A percentile compares a stretch with the other conserved stretches of the same genome.
phyloP scores from a whole-genome alignment of 805 yeast species.

The Priceomyces melissophilus region DNA sequence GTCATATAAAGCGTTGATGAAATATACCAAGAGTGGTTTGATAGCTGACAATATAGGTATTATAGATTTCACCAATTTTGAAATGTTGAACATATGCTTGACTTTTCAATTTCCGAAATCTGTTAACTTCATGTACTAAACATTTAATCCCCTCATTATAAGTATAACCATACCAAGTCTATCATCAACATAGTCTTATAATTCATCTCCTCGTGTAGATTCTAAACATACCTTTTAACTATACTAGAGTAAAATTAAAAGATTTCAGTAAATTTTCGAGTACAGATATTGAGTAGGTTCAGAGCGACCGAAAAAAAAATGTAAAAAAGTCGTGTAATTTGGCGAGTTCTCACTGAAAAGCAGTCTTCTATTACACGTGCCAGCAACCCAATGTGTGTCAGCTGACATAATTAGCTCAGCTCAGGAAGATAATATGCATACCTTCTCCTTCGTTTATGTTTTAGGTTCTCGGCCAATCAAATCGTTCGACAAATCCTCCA shows the following conservation, averaged over 20 bases:
- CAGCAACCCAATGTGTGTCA: background rate
- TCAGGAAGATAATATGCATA: background rate
- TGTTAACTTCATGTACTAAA: too few species aligned
- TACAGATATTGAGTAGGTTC: too few species aligned
- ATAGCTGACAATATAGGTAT: conserved; percentile 5
- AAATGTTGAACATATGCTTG: too few species aligned
- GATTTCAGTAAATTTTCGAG: background rate
- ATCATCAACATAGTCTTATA: too few species aligned
- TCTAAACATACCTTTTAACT: conserved; percentile 15
- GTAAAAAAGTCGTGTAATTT: too few species aligned
- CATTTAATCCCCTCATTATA: too few species aligned
- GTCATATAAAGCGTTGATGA: too few species aligned
- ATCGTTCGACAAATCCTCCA: conserved; percentile 1
- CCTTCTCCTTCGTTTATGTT: background rate
- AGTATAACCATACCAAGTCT: too few species aligned
- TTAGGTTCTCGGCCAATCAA: background rate
- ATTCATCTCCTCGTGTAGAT: background rate
- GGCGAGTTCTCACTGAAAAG: background rate
- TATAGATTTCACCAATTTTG: conserved; percentile 4
- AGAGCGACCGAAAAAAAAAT: too few species aligned
- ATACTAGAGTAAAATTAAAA: conserved; percentile 7
- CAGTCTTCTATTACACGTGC: background rate
- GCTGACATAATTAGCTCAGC: background rate
- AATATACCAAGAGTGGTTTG: conserved; percentile 2
- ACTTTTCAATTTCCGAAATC: too few species aligned